These are phyloP conservation scores for Aspergillus vadensis DNA, from an alignment of 2,329 filamentous ascomycete genomes.

Conservation along the genomic window DNA sequence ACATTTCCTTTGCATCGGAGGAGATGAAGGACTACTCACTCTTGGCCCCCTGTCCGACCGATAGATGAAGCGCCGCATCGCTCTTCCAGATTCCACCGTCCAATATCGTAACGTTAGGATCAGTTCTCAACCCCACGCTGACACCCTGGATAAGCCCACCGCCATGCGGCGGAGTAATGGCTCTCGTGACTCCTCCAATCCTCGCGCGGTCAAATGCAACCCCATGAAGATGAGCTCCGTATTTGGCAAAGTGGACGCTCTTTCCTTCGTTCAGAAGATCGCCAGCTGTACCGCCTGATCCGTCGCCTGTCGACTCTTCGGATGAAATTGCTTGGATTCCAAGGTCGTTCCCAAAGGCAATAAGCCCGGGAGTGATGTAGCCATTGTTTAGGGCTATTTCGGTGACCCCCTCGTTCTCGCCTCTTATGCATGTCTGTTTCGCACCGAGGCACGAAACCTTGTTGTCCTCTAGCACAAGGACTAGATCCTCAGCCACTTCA, in stretches of 20 bases:
- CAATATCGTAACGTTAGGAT: not conserved
- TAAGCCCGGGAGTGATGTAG: conserved; percentile 3
- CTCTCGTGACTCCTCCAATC: conserved; percentile 60
- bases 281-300: conserved; percentile 52
- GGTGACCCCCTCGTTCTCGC: not conserved
- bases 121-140: conserved; percentile 55
- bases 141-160: conserved; percentile 56
- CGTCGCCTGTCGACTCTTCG: conserved; percentile 55
- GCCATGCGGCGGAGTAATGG: conserved; percentile 58
- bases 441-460: not conserved
- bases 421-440: not conserved
- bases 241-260: conserved; percentile 45
- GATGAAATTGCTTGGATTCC: conserved; percentile 53
- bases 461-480: not conserved
- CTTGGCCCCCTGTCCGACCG: conserved; percentile 2
- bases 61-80: conserved; percentile 5
- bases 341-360: conserved; percentile 40
- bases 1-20: not conserved
- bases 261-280: conserved; percentile 43
- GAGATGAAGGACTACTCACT: not conserved
- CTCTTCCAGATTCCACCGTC: conserved; percentile 2
- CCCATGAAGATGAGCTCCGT: conserved; percentile 50
- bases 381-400: not conserved
- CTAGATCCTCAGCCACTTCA: not conserved
- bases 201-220: conserved; percentile 59